Evolutionary conservation across 352 stramenopile genomes (phyloP), one percentile per base, ranked within the genome.

Genomic region (Albugo candida): DNA sequence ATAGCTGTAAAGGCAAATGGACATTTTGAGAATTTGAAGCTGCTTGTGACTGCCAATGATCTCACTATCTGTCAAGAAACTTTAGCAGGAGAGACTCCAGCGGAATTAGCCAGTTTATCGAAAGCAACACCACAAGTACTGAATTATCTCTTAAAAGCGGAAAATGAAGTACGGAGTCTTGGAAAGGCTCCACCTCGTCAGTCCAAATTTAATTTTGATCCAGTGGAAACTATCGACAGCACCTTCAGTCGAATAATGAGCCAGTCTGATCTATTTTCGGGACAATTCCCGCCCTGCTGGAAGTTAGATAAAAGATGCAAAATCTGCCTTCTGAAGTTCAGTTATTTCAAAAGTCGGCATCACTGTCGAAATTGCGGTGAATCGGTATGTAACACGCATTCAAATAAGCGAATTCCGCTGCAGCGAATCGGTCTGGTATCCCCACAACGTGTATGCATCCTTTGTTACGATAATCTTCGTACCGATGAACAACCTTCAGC

Each of bases 291-390:
- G 13, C 70, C 74, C 18, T 67, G 67, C 11, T 88, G 84, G 72
- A 72, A 70, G n/a, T 54, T 81, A 10, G 57, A 52, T 13, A 64
- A 64, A 36, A 56, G 51, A 21, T 93, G 81, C 55, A 48, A 74
- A 36, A 52, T 81, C 20, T 93, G 81, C 58, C 53, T 65, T 11
- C 58, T 52, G 14, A 79, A 74, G 48, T 93, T 93, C 43, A 67
- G 68, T 2, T 76, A 89, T 51, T 70, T 93, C 17, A 64, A 65
- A 52, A 67, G 67, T 17, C 68, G 76, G 19, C 79, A 92, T 54
- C 79, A 92, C 50, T 92, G 79, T 54, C 58, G 79, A 35, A 81
- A 75, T 51, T 92, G 79, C 46, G 79, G 79, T 5, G 58, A 76
- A 31, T 82, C 80, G 1, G 76, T 89, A 2, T 92, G 79, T 51